Evolutionary conservation across 441 rosid species (phyloP).

Genomic region (Brassica balearica): DNA sequence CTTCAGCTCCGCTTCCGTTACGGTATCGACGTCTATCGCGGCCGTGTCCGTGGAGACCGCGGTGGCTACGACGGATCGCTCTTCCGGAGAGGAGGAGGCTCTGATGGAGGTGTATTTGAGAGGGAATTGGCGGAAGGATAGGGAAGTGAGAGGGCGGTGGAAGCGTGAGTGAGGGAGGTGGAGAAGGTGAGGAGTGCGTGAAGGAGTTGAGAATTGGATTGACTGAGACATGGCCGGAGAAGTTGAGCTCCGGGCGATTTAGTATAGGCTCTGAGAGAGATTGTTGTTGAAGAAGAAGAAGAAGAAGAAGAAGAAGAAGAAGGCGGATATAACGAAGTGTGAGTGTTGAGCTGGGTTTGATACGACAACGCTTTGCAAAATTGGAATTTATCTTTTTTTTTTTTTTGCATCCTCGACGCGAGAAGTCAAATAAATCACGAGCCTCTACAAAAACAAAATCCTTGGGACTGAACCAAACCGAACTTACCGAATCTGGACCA

Average conservation of each 20-base stretch:
- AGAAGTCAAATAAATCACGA: neutral
- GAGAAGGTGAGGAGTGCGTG: slow-evolving; percentile 43
- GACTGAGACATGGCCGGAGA: slow-evolving; percentile 68
- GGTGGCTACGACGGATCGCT: slow-evolving; percentile 37
- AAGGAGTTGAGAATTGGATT: slow-evolving; percentile 60
- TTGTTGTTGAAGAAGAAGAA: neutral
- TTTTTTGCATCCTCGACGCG: neutral
- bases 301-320: neutral
- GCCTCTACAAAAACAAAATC: neutral
- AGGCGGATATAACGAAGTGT: slow-evolving; percentile 1
- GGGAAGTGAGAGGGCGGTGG: slow-evolving; percentile 48
- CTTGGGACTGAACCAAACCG: neutral
- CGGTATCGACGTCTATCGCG: slow-evolving; percentile 83
- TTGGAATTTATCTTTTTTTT: neutral
- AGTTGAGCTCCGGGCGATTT: slow-evolving; percentile 3
- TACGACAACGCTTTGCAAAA: neutral
- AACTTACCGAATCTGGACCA: neutral
- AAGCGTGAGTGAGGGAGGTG: slow-evolving; percentile 43
- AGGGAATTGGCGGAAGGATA: slow-evolving; percentile 49
- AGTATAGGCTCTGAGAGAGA: slow-evolving; percentile 26
- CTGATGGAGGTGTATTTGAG: slow-evolving; percentile 49
- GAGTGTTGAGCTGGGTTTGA: neutral
- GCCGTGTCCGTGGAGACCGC: slow-evolving; percentile 11
- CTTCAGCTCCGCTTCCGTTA: slow-evolving; percentile 89
- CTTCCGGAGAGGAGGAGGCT: slow-evolving; percentile 53